phyloP scores from a whole-genome alignment of 352 stramenopile species.

The Phytophthora citrophthora region DNA sequence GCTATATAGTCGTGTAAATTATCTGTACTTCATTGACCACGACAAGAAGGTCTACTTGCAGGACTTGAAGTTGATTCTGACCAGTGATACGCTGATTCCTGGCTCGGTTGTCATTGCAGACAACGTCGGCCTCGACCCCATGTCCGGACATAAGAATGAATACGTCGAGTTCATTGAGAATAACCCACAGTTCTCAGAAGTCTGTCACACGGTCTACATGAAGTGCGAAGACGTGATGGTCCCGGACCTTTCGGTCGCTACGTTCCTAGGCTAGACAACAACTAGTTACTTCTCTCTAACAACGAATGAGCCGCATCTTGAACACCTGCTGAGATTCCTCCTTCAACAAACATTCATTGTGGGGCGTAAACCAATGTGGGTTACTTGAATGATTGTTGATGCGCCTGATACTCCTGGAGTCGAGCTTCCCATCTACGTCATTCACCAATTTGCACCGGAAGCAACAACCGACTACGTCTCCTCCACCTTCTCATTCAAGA shows the following conservation, averaged over 20 bases:
- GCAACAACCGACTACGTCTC: background rate
- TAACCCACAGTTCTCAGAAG: conserved; percentile 39
- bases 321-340: background rate
- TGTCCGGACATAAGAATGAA: conserved; percentile 28
- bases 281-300: too few species aligned
- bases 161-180: conserved; percentile 47
- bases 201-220: conserved; percentile 21
- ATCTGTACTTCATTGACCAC: conserved; percentile 55
- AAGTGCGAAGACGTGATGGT: conserved; percentile 10
- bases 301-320: too few species aligned
- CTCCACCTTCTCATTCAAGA: background rate
- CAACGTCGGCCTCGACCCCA: conserved; percentile 33
- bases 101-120: conserved; percentile 51
- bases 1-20: background rate
- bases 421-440: background rate
- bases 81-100: conserved; percentile 36
- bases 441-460: conserved; percentile 14
- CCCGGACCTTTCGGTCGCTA: conserved; percentile 33
- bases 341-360: background rate
- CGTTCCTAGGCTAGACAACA: conserved; percentile 19
- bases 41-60: conserved; percentile 50
- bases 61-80: conserved; percentile 55
- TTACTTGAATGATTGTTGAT: background rate
- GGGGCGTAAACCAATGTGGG: background rate
- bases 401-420: background rate